Base-by-base conservation (phyloP, 768 basidiomycete genomes). In the Boletus subcaerulescens region DNA sequence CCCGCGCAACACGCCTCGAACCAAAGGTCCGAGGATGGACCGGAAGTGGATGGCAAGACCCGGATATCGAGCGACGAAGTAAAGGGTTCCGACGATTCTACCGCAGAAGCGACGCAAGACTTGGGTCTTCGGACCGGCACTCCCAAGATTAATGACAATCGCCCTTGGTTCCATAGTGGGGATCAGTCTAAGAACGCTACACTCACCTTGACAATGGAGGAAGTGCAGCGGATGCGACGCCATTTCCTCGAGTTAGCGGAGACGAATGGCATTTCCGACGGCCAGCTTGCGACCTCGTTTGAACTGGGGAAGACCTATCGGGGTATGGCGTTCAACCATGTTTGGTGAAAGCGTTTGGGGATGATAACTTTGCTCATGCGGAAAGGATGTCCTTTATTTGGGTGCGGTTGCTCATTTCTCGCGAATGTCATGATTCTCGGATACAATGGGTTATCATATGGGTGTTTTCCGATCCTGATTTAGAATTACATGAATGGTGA, bases 321-420 rank as follows among this genome's bases (percentile, higher is more conserved):
- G 14, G 67, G 68, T 26, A 60, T 49, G 60, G 11, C 40, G 4
- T 68, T 68, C 51, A 61, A 59, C 10, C 68, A 65, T 20, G 56
- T 61, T 33, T 67, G 67, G 67, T 68, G 35, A 69, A 48, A 22
- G 24, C 2, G 40, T 32, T 35, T 26, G 14, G 14, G 20, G 2
- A 20, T n/a, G 33, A 45, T 39, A 5, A 5, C 17, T 36, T 40
- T n/a, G 18, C 45, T 48, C 8, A 22, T 2, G 6, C 3, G 35
- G 41, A 9, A 31, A 36, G 22, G 33, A 42, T 13, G 10, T 9
- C 15, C 33, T 43, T 18, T 31, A 11, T 33, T 45, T 39, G 38
- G 43, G 46, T 38, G 33, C 18, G n/a, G 20, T 18, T 20, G 11
- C 42, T 13, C 18, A 13, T 44, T 42, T 49, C 31, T 44, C 41